A percentile compares a stretch with the other conserved stretches of the same genome.
Conservation (phyloP, 2,329 filamentous ascomycete genomes). For the Paracorniculantispora psalliotae region DNA sequence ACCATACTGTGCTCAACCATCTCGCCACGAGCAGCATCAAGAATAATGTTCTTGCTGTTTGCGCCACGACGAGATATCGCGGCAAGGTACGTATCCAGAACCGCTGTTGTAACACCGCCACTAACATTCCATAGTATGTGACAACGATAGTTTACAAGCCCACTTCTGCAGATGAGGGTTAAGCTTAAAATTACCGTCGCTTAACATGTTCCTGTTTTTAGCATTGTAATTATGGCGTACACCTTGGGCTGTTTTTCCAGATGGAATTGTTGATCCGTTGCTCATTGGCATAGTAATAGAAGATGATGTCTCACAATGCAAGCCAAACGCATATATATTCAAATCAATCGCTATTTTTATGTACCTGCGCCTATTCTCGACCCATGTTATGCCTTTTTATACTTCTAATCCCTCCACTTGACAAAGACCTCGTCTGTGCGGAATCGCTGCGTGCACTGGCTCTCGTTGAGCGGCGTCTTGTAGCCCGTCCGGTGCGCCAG, state of each 20-base stretch:
- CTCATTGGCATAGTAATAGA: not conserved
- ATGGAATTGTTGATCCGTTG: not conserved
- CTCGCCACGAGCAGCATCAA: slow-evolving; percentile 97
- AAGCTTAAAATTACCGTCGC: slow-evolving; percentile 2
- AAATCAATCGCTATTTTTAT: slow-evolving; percentile 3
- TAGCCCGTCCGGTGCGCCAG: slow-evolving; percentile 80
- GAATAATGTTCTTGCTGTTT: slow-evolving; percentile 90
- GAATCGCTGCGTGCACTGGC: slow-evolving; percentile 78
- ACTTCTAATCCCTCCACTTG: slow-evolving; percentile 63
- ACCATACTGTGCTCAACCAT: slow-evolving; percentile 95
- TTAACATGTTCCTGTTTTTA: not conserved
- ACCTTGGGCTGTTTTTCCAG: slow-evolving; percentile 1
- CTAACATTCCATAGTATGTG: slow-evolving; percentile 63
- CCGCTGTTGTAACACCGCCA: not conserved
- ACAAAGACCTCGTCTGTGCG: slow-evolving; percentile 78
- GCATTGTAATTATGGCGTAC: slow-evolving; percentile 5
- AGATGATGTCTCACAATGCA: not conserved
- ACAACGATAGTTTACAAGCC: slow-evolving; percentile 98
- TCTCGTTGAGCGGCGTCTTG: slow-evolving; percentile 70
- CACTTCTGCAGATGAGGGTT: slow-evolving; percentile 53
- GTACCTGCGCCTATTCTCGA: not conserved
- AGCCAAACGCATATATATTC: not conserved
- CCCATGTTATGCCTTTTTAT: slow-evolving; percentile 2
- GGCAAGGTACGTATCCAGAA: slow-evolving; percentile 62
- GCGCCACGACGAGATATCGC: slow-evolving; percentile 95